Percentiles rank a stretch among this genome's conserved stretches.
phyloP scores from a whole-genome alignment of 2,329 filamentous ascomycete species.

The Ceratocystiopsis sp. region DNA sequence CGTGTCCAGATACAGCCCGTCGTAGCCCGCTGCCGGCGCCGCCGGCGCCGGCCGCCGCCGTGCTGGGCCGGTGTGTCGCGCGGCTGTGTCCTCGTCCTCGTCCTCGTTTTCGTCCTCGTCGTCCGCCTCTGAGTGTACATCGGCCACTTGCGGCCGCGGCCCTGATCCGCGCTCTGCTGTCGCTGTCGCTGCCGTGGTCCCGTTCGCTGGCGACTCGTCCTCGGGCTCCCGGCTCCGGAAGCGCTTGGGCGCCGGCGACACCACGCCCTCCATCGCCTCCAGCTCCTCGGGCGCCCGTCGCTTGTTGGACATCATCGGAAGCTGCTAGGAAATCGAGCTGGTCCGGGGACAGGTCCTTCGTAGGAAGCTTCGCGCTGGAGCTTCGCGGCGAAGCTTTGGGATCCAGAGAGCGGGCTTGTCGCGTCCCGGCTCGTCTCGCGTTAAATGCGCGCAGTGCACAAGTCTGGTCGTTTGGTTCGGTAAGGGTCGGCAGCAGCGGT shows the following conservation, averaged over 20 bases:
- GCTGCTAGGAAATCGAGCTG: no score
- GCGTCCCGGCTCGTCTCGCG: no score
- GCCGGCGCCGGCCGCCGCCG: conserved; percentile 19
- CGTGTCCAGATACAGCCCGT: conserved; percentile 93
- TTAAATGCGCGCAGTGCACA: no score
- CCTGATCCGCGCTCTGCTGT: no score
- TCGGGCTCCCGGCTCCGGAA: conserved; percentile 13
- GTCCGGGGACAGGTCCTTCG: no score
- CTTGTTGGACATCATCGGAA: conserved; percentile 19
- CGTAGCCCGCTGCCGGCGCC: conserved; percentile 73
- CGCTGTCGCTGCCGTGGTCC: background rate
- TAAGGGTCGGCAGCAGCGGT: no score
- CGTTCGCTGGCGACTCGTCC: conserved; percentile 7
- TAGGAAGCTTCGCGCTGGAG: no score
- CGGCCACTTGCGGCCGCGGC: background rate
- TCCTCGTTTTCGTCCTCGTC: conserved; percentile 2
- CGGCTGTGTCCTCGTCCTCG: conserved; percentile 20
- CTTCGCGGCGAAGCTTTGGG: no score
- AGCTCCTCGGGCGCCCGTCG: conserved; percentile 43
- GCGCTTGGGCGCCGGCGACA: conserved; percentile 39
- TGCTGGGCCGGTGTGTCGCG: no score
- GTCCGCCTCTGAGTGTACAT: conserved; percentile 7
- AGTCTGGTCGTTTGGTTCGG: no score
- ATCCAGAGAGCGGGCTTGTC: no score
- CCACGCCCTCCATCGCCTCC: conserved; percentile 35